phyloP scores from a whole-genome alignment of 306 rosid species.

The Pyrus bretschneideri region DNA sequence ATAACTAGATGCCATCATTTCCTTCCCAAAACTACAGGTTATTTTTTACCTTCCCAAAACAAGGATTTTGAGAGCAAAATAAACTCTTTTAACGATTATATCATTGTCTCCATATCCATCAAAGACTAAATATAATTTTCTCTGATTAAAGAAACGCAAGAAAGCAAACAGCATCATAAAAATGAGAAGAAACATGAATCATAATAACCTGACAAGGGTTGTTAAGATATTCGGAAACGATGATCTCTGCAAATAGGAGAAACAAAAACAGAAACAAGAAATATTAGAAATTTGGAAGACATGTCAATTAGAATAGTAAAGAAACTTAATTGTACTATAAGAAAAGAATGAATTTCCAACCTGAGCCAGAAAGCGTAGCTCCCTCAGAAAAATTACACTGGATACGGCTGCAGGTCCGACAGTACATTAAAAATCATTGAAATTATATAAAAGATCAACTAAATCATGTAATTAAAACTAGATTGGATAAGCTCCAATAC shows the following conservation, averaged over 20 bases:
- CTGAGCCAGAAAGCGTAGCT: slow-evolving; percentile 40
- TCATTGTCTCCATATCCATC: neutral
- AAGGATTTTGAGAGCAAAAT: neutral
- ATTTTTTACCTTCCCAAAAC: neutral
- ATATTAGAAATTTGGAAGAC: slow-evolving; percentile 21
- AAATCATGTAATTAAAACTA: neutral
- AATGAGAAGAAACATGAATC: slow-evolving; percentile 10
- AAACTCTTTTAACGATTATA: neutral
- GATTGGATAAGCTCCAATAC: neutral
- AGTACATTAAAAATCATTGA: slow-evolving; percentile 14
- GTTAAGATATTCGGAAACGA: slow-evolving; percentile 33
- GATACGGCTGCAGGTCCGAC: slow-evolving; percentile 61
- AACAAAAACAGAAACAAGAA: slow-evolving; percentile 2
- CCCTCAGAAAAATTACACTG: slow-evolving; percentile 56
- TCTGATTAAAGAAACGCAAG: neutral
- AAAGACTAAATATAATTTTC: neutral
- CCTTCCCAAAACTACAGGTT: neutral
- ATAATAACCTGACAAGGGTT: slow-evolving; percentile 68
- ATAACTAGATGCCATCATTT: neutral
- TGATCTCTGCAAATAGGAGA: slow-evolving; percentile 53
- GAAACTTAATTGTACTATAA: neutral
- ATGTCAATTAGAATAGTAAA: neutral
- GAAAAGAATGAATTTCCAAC: slow-evolving; percentile 32
- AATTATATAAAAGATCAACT: neutral
- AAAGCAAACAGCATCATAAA: slow-evolving; percentile 1